phyloP scores from a whole-genome alignment of 2,329 filamentous ascomycete genomes.

The Pezicula carpinea region DNA sequence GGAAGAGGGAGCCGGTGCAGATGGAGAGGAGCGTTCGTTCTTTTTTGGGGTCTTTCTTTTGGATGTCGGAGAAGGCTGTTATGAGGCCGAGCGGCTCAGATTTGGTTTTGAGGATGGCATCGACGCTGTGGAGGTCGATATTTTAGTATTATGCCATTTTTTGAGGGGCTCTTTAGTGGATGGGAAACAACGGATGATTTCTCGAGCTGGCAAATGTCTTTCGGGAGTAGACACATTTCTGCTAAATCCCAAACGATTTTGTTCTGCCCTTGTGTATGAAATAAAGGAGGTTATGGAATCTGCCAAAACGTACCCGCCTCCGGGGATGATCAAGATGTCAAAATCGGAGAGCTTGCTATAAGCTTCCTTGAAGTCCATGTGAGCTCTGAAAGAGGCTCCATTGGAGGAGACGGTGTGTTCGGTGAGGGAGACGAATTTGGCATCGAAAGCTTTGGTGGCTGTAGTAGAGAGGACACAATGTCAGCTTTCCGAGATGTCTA shows the following conservation, averaged over 20 bases:
- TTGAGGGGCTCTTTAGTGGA: no score
- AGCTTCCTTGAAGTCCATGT: slow-evolving; percentile 76
- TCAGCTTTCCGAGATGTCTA: not conserved
- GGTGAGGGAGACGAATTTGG: slow-evolving; percentile 36
- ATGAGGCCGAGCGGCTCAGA: slow-evolving; percentile 67
- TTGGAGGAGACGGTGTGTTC: slow-evolving; percentile 50
- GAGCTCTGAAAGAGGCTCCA: slow-evolving; percentile 66
- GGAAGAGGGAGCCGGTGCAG: slow-evolving; percentile 74
- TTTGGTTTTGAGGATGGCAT: slow-evolving; percentile 61
- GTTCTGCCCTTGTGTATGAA: no score
- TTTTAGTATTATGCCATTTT: no score
- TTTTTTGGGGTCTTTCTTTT: slow-evolving; percentile 71
- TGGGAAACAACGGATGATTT: no score
- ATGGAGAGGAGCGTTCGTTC: slow-evolving; percentile 79
- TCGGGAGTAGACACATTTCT: no score
- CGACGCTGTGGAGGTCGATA: slow-evolving; percentile 36
- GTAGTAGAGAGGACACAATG: not conserved
- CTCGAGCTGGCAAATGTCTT: no score
- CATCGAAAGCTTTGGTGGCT: slow-evolving; percentile 25
- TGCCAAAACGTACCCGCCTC: slow-evolving; percentile 41
- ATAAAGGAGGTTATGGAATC: no score
- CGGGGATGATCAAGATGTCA: slow-evolving; percentile 74
- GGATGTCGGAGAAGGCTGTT: slow-evolving; percentile 71
- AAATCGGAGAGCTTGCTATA: slow-evolving; percentile 56
- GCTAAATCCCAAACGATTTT: no score